phyloP scores from a whole-genome alignment of 2,329 filamentous ascomycete genomes.

The Diplocarpon mali region DNA sequence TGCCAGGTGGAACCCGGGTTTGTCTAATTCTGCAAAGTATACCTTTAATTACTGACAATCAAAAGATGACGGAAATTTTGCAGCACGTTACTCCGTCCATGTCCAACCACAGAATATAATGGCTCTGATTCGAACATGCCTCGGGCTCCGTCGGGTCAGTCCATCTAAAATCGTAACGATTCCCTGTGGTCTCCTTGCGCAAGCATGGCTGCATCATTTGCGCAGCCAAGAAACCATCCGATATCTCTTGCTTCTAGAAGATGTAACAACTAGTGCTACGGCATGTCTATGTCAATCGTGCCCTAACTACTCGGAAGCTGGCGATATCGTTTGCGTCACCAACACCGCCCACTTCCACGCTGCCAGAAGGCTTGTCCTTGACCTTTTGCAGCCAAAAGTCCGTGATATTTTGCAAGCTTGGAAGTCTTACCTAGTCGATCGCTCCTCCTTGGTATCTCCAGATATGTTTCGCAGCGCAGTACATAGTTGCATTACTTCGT shows the following conservation, averaged over 20 bases:
- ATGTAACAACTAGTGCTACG: not conserved
- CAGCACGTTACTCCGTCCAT: slow-evolving; percentile 52
- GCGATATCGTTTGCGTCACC: slow-evolving; percentile 10
- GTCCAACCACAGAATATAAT: slow-evolving; percentile 55
- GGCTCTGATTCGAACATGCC: slow-evolving; percentile 58
- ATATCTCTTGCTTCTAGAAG: slow-evolving; percentile 44
- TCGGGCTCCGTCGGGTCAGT: slow-evolving; percentile 35
- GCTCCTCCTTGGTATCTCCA: slow-evolving; percentile 18
- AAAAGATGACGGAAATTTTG: slow-evolving; percentile 56
- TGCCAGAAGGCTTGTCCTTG: slow-evolving; percentile 23
- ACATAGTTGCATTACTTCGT: slow-evolving; percentile 20
- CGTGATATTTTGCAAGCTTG: slow-evolving; percentile 20
- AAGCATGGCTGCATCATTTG: slow-evolving; percentile 25
- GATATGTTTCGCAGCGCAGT: slow-evolving; percentile 23
- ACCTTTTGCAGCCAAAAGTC: slow-evolving; percentile 23
- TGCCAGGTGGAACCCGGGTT: slow-evolving; percentile 72
- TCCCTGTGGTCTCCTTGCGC: slow-evolving; percentile 22
- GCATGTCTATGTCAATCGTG: slow-evolving; percentile 15
- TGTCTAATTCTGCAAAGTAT: slow-evolving; percentile 21
- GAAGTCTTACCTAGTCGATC: slow-evolving; percentile 17
- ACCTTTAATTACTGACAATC: slow-evolving; percentile 2
- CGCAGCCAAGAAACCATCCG: slow-evolving; percentile 35
- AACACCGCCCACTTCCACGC: slow-evolving; percentile 23
- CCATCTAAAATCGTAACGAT: slow-evolving; percentile 4
- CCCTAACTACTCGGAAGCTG: slow-evolving; percentile 9